Percentiles rank a stretch among this genome's conserved stretches.
Evolutionary conservation across 129 eudicot species (phyloP).

Genomic region (Centrapalus pauciflorus): DNA sequence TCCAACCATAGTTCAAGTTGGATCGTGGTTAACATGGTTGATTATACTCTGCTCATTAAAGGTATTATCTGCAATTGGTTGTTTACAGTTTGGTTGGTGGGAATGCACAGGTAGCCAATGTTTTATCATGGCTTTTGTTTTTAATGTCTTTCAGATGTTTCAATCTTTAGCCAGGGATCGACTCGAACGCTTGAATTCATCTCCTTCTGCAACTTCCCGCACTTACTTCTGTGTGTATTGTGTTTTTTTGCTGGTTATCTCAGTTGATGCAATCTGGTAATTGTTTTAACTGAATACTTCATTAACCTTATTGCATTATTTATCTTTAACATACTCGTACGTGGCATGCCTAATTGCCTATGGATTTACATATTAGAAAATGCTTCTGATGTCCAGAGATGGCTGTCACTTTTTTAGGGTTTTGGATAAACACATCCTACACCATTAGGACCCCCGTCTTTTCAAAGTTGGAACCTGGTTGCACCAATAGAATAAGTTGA

Average conservation of each 20-base stretch:
- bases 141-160: slow-evolving; percentile 61
- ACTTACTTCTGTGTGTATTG: slow-evolving; percentile 90
- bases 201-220: slow-evolving; percentile 95
- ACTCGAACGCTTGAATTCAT: slow-evolving; percentile 88
- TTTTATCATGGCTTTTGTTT: background rate
- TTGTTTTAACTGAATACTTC: no score
- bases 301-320: slow-evolving; percentile 10
- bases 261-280: slow-evolving; percentile 76
- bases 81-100: slow-evolving; percentile 9
- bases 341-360: background rate
- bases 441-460: background rate
- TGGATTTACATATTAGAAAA: background rate
- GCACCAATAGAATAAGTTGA: background rate
- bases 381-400: background rate
- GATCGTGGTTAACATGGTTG: slow-evolving; percentile 81
- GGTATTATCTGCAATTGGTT: slow-evolving; percentile 39
- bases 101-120: background rate
- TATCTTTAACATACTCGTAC: background rate
- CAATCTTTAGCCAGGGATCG: slow-evolving; percentile 97
- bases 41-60: slow-evolving; percentile 74
- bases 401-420: background rate
- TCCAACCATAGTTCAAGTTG: slow-evolving; percentile 65
- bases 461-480: background rate
- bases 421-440: background rate
- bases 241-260: slow-evolving; percentile 66